Base-by-base conservation (phyloP, 2,329 filamentous ascomycete species). In the Albifimbria verrucaria region DNA sequence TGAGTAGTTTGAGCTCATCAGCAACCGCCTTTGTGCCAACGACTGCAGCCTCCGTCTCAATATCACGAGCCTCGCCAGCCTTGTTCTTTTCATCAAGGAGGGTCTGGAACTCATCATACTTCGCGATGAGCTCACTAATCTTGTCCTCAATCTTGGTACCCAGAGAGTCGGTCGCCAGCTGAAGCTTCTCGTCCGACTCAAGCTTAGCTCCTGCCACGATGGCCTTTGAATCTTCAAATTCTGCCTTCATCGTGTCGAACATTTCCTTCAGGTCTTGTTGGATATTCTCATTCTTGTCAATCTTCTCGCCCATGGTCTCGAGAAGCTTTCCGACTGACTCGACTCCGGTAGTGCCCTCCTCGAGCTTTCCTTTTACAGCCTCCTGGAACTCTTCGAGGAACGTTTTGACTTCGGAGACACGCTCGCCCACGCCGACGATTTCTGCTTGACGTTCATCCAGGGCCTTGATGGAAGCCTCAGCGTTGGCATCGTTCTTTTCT, bases 371-470 rank as follows among this genome's bases (percentile, higher is more conserved):
- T 67, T 89, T 87, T 45, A 96, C 76, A 42, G 91, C 81, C 28
- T 86, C 83, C 55, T 90, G 90, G 61, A 97, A 83, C 50, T 91
- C 89, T 52, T 89, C 85, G 1, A 97, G 77, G 62, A 91, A 84
- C 0, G 75, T 73, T 73, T 90, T 93, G 64, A 96, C 85, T 61
- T 92, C 90, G 2, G 82, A 81, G 17, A 97, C 87, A 52, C 87
- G 87, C 55, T 93, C 87, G 15, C 88, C 81, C 22, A 96, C 83
- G 15, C 85, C 86, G 21, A 87, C 86, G 51, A 90, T 91, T 68
- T 97, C 93, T 44, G 87, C 82, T 64, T 93, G 91, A 23, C 91
- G 88, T 54, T 93, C 88, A 50, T 94, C 90, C 45, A 94, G 87
- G 1, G 88, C 87, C 70, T 90, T 90, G 2, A 85, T 85, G 17